phyloP scores from a whole-genome alignment of 768 basidiomycete genomes.

The Roridomyces roridus region DNA sequence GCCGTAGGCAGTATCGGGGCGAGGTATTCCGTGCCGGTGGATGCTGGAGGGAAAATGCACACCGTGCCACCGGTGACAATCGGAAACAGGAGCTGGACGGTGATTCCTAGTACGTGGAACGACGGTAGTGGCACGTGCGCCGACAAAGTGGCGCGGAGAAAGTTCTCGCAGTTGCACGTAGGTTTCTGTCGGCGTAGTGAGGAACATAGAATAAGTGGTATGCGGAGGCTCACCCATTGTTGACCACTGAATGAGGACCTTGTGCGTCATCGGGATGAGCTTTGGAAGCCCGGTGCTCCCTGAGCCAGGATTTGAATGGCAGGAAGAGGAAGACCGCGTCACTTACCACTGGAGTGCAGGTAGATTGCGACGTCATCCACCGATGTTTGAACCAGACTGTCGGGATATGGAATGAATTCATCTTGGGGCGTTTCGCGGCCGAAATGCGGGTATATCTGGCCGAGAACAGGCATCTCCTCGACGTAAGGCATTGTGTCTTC shows the following conservation, averaged over 20 bases:
- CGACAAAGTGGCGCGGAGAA: constrained; percentile 7
- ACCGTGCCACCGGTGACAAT: constrained; percentile 32
- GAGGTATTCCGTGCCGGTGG: constrained; percentile 17
- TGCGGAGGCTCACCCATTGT: not conserved
- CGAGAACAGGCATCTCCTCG: constrained; percentile 42
- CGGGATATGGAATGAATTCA: constrained; percentile 36
- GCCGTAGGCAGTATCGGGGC: constrained; percentile 45
- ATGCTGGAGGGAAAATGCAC: constrained; percentile 39
- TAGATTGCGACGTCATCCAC: constrained; percentile 39
- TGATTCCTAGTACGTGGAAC: constrained; percentile 44
- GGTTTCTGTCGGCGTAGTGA: not conserved
- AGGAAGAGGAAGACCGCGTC: no score
- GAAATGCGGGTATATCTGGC: constrained; percentile 46
- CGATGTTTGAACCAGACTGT: constrained; percentile 8
- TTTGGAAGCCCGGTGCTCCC: constrained; percentile 20
- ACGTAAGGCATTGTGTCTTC: constrained; percentile 24
- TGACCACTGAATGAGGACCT: constrained; percentile 1
- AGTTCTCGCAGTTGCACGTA: not conserved
- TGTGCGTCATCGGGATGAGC: constrained; percentile 10
- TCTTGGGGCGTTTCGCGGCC: constrained; percentile 39
- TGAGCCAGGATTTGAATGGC: not conserved
- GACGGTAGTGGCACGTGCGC: constrained; percentile 41
- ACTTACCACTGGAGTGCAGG: constrained; percentile 40
- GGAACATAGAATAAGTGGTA: not conserved
- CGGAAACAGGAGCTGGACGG: constrained; percentile 36